These are phyloP conservation scores for Penicillium expansum DNA, from an alignment of 2,329 filamentous ascomycete genomes.

Conservation along the genomic window DNA sequence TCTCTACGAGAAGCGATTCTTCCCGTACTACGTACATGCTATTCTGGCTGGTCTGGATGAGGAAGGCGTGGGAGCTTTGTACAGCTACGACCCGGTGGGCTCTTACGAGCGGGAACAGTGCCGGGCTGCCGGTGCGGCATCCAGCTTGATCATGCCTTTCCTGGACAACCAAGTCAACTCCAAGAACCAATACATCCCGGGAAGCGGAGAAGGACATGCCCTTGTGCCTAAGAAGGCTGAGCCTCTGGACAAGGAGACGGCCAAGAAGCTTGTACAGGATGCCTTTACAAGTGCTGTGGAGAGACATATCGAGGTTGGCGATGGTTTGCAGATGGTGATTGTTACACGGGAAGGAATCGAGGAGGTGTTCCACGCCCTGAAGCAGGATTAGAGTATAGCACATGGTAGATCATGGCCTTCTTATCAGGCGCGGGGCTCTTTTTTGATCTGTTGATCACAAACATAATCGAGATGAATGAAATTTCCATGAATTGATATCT, in stretches of 20 bases:
- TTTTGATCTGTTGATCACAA: slow-evolving; percentile 5
- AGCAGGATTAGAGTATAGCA: slow-evolving; percentile 68
- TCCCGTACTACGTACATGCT: slow-evolving; percentile 95
- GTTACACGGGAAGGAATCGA: slow-evolving; percentile 85
- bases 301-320: slow-evolving; percentile 98
- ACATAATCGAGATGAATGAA: slow-evolving; percentile 15
- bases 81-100: slow-evolving; percentile 96
- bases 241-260: slow-evolving; percentile 68
- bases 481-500: slow-evolving; percentile 15
- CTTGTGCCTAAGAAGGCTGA: slow-evolving; percentile 60
- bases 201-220: slow-evolving; percentile 77
- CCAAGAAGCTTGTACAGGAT: slow-evolving; percentile 88
- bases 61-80: slow-evolving; percentile 88
- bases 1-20: slow-evolving; percentile 96
- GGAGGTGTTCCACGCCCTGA: slow-evolving; percentile 79
- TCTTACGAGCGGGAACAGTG: slow-evolving; percentile 98
- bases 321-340: slow-evolving; percentile 91
- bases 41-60: slow-evolving; percentile 94
- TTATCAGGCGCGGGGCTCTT: background rate
- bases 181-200: slow-evolving; percentile 96
- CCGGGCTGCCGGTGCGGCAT: slow-evolving; percentile 85
- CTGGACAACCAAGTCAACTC: slow-evolving; percentile 99
- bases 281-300: slow-evolving; percentile 97
- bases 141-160: slow-evolving; percentile 97
- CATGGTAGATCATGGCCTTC: slow-evolving; percentile 17